Evolutionary conservation across 768 basidiomycete species (phyloP), one percentile per base, ranked within the genome.

Genomic region (Lactarius evosmus): DNA sequence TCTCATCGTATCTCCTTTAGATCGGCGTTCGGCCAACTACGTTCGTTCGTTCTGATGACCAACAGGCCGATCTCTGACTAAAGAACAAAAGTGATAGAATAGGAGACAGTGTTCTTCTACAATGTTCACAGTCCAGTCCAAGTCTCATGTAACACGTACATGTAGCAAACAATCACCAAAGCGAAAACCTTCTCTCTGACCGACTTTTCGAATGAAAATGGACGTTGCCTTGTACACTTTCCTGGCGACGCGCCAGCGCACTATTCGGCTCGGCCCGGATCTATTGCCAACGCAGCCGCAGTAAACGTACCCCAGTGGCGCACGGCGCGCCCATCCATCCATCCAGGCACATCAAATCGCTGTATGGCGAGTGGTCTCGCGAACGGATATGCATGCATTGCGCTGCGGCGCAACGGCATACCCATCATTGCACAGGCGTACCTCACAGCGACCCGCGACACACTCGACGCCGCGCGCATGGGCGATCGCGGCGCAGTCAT

Each of bases 401-500:
- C 61, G 56, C 67, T 60, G 61, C 7, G 52, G 51, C 55, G 68
- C 53, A 8, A 66, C 66, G 0, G 46, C 56, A 59, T 71, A 74
- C 16, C 74, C 74, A 11, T 62, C 40, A 25, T 36, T 59, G 71
- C 75, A 75, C 22, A 73, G 68, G 52, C 66, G 61, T 17, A 74
- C 68, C 53, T 61, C 62, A 60, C 75, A 74, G 14, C 27, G 56
- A 29, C 74, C 74, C 25, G 30, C 54, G 16, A 70, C 60, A 67
- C 74, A 75, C 30, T 71, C 69, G 5, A 74, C 74, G 29, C 69
- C 63, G 25, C 66, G 57, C 12, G 70, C 72, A 46, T 68, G 55
- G 1, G 70, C 59, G 29, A 74, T 69, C 0, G 63, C 59, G 8
- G 70, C 69, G 63, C 74, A 75, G 49, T 74, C 74, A 55, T 71